Conservation (phyloP, 805 yeast species). For the Candida loeiensis region DNA sequence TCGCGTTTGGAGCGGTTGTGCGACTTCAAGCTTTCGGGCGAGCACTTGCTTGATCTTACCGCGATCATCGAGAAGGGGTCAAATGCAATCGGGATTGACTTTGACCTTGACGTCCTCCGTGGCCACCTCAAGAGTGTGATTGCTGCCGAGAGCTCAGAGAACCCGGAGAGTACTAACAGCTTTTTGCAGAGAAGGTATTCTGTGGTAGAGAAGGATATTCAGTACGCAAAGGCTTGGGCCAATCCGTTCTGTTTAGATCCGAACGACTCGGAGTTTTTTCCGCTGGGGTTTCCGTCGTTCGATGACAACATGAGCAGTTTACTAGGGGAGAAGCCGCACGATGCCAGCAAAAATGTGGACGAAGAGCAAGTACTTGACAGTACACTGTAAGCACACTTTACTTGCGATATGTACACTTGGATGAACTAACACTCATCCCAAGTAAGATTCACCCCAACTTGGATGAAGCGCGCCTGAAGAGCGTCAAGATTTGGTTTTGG, state of each 20-base stretch:
- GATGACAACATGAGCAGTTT: constrained; percentile 8
- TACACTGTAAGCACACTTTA: no score
- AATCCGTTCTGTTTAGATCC: constrained; percentile 7
- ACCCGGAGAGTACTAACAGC: constrained; percentile 1
- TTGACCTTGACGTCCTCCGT: not conserved
- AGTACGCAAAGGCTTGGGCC: constrained; percentile 6
- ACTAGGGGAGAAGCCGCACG: not conserved
- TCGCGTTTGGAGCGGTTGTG: constrained; percentile 9
- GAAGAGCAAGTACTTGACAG: no score
- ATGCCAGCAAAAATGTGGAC: no score
- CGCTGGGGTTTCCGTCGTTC: constrained; percentile 7
- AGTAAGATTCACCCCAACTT: no score
- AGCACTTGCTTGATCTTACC: constrained; percentile 1
- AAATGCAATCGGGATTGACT: not conserved
- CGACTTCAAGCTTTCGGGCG: constrained; percentile 6
- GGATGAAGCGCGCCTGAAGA: no score
- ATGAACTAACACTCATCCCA: no score
- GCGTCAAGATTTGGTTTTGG: no score
- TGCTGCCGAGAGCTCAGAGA: not conserved
- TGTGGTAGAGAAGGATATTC: not conserved
- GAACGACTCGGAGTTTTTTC: constrained; percentile 1
- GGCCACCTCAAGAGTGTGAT: not conserved
- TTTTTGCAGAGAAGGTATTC: not conserved
- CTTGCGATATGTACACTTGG: no score
- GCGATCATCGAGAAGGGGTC: not conserved